Conservation (phyloP, 192 early-diverging fungal genomes). For the Podochytrium sp. region DNA sequence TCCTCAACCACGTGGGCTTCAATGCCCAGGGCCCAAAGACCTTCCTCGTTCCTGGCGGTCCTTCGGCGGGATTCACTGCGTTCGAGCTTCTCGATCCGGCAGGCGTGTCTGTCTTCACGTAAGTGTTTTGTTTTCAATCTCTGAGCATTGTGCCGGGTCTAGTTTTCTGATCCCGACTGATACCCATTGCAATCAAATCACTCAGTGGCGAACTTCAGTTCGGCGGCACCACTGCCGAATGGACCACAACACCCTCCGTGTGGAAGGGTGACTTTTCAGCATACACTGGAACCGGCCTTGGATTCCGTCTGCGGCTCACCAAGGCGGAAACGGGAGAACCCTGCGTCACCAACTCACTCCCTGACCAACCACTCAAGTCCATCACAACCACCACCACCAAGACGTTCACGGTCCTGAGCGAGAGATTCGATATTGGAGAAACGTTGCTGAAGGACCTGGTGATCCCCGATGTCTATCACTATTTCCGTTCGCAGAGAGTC, state of each 20-base stretch:
- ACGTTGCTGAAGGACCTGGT: neutral
- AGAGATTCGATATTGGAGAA: slow-evolving; percentile 15
- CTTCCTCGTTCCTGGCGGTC: neutral
- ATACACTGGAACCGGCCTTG: neutral
- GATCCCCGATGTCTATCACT: slow-evolving; percentile 10
- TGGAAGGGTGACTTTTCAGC: slow-evolving; percentile 17
- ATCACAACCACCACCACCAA: neutral
- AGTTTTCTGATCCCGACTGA: too few relatives aligned
- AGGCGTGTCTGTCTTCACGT: neutral
- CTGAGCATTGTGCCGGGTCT: neutral
- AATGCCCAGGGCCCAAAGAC: neutral
- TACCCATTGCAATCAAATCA: neutral
- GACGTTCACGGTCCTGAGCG: neutral
- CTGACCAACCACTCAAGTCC: neutral
- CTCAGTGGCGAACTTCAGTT: neutral
- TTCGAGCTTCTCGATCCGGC: neutral
- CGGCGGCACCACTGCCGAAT: slow-evolving; percentile 10
- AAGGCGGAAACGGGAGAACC: neutral
- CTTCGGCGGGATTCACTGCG: neutral
- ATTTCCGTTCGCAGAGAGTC: slow-evolving; percentile 3
- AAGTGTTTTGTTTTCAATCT: neutral
- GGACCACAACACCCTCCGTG: neutral
- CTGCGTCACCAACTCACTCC: neutral
- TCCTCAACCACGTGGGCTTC: slow-evolving; percentile 24
- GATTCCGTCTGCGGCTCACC: slow-evolving; percentile 4